Percentiles rank a stretch among this genome's conserved stretches.
phyloP scores from a whole-genome alignment of 2,329 filamentous ascomycete genomes.

The Pseudocercospora fijiensis region DNA sequence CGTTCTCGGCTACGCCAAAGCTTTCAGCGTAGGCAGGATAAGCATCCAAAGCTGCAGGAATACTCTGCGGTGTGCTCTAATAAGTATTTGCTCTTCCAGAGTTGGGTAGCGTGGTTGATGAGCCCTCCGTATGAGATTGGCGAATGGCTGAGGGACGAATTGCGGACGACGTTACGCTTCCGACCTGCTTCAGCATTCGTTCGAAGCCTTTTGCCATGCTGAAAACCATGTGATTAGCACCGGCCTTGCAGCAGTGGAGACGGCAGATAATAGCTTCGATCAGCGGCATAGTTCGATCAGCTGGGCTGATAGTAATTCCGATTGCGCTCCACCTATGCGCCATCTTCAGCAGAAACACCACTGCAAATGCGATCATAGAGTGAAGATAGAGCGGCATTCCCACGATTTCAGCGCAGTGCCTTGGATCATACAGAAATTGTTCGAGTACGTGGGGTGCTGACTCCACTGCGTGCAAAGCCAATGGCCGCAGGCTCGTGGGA shows the following conservation, averaged over 20 bases:
- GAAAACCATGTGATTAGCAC: slow-evolving; percentile 22
- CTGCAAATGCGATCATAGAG: slow-evolving; percentile 21
- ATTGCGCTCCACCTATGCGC: slow-evolving; percentile 13
- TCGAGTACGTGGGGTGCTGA: slow-evolving; percentile 13
- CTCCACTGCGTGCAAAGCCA: slow-evolving; percentile 14
- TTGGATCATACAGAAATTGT: slow-evolving; percentile 14
- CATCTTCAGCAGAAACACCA: slow-evolving; percentile 21
- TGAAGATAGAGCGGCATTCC: slow-evolving; percentile 22
- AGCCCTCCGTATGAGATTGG: neutral
- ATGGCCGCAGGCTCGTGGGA: slow-evolving; percentile 11
- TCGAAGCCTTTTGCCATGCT: slow-evolving; percentile 23
- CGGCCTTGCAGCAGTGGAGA: slow-evolving; percentile 17
- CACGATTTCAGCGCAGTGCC: slow-evolving; percentile 7
- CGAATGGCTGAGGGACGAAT: neutral
- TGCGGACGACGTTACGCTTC: neutral
- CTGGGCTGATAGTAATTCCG: slow-evolving; percentile 18
- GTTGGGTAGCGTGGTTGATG: neutral
- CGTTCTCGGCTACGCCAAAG: neutral
- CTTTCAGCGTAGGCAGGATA: neutral
- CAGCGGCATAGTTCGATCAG: slow-evolving; percentile 15
- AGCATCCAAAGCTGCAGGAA: neutral
- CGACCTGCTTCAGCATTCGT: slow-evolving; percentile 20
- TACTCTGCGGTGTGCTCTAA: neutral
- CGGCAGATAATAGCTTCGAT: slow-evolving; percentile 15
- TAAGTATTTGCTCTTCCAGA: neutral